Base-by-base conservation (phyloP, 2,329 filamentous ascomycete genomes). In the Emergomyces pasteurianus region DNA sequence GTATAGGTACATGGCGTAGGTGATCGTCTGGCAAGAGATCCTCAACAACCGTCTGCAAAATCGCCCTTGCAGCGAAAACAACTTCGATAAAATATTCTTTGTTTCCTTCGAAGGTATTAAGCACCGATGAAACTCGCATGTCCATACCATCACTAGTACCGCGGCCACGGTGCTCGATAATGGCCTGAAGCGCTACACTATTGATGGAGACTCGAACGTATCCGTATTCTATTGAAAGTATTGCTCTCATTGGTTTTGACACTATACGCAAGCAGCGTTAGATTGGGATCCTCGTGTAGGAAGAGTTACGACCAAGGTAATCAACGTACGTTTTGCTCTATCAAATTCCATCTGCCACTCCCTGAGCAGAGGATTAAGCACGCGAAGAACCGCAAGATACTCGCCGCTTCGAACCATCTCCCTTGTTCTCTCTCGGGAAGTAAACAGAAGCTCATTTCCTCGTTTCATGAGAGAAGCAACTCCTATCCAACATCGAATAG, bases 381-480 rank as follows among this genome's bases (percentile, higher is more conserved):
- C 83, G 61, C 87, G 83, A 21, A 96, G 80, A n/a, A 89, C 79
- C 59, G 83, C 83, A 54, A 88, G 85, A 71, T 96, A 95, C 63
- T 84, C 83, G 34, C 89, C 89, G 55, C 83, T 88, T 69, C 89
- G 86, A 70, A 95, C 90, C 65, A 95, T 85, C 47, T 89, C 86
- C 9, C 88, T 87, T 0, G 91, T 95, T 70, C 88, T 85, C 62
- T 90, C 85, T 60, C 89, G 83, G 26, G 89, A 92, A 40, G 85
- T 82, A 74, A 95, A 96, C 7, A 96, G 79, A 66, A 86, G 85
- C 68, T 92, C 85, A 67, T 95, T 95, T 38, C 89, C 90, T 65
- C 86, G 79, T 67, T 94, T 86, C 88, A 95, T 94, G 59, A 90
- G 82, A 64, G 89, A 86, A 67, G 89, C 92, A 68, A 96, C 89